Conservation (phyloP, 495 filamentous ascomycete species). For the Neurospora terricola region DNA sequence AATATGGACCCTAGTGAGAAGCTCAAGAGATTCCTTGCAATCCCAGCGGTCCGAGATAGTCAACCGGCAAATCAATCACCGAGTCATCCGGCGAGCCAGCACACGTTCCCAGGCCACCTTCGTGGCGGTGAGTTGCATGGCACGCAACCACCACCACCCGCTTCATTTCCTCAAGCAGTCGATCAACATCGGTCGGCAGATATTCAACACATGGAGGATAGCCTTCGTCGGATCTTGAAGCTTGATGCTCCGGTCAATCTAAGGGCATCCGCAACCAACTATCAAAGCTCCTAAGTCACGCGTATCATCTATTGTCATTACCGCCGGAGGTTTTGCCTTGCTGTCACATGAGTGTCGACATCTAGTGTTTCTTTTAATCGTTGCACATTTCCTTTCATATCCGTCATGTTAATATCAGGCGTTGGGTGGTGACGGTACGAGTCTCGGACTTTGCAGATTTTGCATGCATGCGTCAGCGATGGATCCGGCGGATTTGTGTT, state of each 20-base stretch:
- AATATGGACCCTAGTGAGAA: constrained; percentile 17
- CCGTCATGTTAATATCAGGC: constrained; percentile 1
- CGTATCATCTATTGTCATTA: not conserved
- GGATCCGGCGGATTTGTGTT: not conserved
- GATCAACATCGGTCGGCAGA: constrained; percentile 17
- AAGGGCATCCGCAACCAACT: constrained; percentile 8
- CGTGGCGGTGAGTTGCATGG: not conserved
- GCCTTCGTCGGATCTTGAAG: constrained; percentile 40
- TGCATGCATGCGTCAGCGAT: not conserved
- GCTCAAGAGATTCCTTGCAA: constrained; percentile 24
- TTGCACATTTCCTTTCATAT: not conserved
- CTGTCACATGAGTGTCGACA: not conserved
- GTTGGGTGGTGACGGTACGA: constrained; percentile 7
- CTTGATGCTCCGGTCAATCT: constrained; percentile 20
- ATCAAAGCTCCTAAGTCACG: constrained; percentile 14
- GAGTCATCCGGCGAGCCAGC: not conserved
- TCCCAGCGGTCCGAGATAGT: constrained; percentile 2
- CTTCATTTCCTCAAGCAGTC: not conserved
- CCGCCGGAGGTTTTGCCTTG: not conserved
- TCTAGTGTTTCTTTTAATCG: not conserved
- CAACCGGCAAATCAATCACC: constrained; percentile 1
- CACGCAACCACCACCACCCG: not conserved
- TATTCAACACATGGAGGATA: constrained; percentile 37
- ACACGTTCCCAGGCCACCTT: not conserved
- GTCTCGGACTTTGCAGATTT: not conserved